phyloP scores from a whole-genome alignment of 352 stramenopile species.

The Pythium plurisporium region DNA sequence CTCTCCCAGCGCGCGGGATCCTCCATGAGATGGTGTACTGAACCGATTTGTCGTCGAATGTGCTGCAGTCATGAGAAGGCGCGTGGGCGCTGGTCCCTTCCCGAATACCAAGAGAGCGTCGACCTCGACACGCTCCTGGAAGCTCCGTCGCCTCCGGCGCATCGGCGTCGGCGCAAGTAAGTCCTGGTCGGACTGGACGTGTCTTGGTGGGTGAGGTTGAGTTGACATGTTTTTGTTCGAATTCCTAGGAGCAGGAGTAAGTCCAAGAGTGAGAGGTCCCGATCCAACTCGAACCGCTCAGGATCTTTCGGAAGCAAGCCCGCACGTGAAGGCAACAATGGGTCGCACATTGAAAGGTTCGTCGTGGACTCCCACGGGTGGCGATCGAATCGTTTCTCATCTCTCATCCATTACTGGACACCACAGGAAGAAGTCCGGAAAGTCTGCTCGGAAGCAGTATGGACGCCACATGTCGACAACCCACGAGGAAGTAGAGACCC shows the following conservation, averaged over 20 bases:
- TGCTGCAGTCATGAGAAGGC: constrained; percentile 30
- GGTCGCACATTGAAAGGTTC: background rate
- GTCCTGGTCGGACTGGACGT: constrained; percentile 5
- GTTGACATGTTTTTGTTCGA: background rate
- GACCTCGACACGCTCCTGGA: constrained; percentile 79
- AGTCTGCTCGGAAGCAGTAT: constrained; percentile 3
- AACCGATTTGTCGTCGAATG: too few species aligned
- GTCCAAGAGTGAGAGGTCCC: constrained; percentile 32
- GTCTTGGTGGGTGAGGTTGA: background rate
- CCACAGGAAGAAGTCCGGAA: constrained; percentile 12
- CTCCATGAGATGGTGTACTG: background rate
- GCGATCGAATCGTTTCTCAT: background rate
- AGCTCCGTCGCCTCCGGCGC: constrained; percentile 50
- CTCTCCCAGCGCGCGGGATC: too few species aligned
- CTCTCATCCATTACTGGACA: too few species aligned
- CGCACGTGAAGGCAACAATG: constrained; percentile 3
- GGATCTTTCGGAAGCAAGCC: constrained; percentile 2
- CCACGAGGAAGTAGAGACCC: constrained; percentile 25
- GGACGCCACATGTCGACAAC: constrained; percentile 16
- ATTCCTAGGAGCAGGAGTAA: constrained; percentile 25
- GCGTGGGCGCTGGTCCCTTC: constrained; percentile 66
- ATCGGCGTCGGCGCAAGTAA: constrained; percentile 53
- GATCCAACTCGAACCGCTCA: constrained; percentile 24
- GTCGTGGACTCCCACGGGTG: too few species aligned
- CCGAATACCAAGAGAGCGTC: constrained; percentile 53